phyloP scores from a whole-genome alignment of 1,284 basidiomycete genomes.

The Dichomitus squalens region DNA sequence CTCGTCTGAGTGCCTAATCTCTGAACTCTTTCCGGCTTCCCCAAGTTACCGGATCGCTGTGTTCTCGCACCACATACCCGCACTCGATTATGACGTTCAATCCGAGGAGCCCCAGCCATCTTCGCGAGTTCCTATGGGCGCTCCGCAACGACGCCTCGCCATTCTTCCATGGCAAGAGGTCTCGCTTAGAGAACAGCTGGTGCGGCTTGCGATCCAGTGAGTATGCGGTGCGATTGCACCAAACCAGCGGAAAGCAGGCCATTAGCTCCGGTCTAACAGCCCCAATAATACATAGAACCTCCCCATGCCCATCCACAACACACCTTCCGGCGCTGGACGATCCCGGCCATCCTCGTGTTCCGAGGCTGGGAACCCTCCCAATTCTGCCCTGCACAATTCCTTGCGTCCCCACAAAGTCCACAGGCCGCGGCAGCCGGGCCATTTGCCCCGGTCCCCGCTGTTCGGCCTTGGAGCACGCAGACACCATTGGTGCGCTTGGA shows the following conservation, averaged over 20 bases:
- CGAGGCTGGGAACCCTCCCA: not conserved
- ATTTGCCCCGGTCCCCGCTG: constrained; percentile 1
- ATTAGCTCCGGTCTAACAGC: not conserved
- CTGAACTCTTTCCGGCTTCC: not conserved
- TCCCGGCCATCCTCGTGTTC: constrained; percentile 4
- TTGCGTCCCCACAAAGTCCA: constrained; percentile 4
- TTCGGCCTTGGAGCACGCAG: not conserved
- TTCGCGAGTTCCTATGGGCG: not conserved
- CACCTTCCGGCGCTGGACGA: constrained; percentile 9
- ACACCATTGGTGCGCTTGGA: not conserved
- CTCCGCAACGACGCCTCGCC: not conserved
- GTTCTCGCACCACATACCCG: not conserved
- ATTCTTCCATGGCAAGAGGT: not conserved
- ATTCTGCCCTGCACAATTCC: not conserved
- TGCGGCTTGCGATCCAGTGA: not conserved
- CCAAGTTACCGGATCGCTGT: constrained; percentile 3
- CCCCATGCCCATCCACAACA: not conserved
- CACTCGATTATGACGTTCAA: not conserved
- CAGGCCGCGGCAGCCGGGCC: constrained; percentile 5
- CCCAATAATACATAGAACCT: not conserved
- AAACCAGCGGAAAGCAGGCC: not conserved
- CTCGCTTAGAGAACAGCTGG: not conserved
- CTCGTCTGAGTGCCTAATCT: not conserved
- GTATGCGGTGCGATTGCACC: not conserved
- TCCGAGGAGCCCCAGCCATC: not conserved